Evolutionary conservation across 2,329 filamentous ascomycete species (phyloP).

Genomic region (Exophiala phaeomuriformis): DNA sequence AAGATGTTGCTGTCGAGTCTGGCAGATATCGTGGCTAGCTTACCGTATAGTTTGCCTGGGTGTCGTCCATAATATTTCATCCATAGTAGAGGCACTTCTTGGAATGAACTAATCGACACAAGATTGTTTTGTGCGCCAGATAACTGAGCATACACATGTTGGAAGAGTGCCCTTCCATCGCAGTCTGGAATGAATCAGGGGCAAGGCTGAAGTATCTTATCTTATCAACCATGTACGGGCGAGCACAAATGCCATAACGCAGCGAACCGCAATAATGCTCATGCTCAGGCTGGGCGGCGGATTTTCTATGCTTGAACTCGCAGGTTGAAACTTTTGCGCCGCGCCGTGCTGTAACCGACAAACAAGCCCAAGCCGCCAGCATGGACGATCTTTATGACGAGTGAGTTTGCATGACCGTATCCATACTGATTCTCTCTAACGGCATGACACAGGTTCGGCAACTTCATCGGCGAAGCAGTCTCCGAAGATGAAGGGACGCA

Average conservation of each 20-base stretch:
- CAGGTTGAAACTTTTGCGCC: constrained; percentile 9
- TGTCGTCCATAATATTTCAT: no score
- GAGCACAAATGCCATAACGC: background rate
- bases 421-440: background rate
- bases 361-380: background rate
- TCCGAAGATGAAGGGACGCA: constrained; percentile 81
- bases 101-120: no score
- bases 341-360: background rate
- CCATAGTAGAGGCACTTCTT: no score
- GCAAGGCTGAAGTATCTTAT: background rate
- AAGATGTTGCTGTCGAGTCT: no score
- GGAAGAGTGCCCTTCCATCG: no score
- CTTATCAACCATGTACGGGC: background rate
- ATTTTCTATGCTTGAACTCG: constrained; percentile 14
- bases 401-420: constrained; percentile 40
- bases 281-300: background rate
- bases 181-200: background rate
- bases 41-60: no score
- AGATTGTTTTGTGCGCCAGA: no score
- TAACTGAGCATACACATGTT: no score
- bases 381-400: constrained; percentile 67
- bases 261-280: background rate
- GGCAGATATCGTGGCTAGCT: no score
- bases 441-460: constrained; percentile 66
- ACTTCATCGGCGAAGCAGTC: constrained; percentile 92